Conservation (phyloP, 176 grass and related monocot species). For the Avena atlantica region DNA sequence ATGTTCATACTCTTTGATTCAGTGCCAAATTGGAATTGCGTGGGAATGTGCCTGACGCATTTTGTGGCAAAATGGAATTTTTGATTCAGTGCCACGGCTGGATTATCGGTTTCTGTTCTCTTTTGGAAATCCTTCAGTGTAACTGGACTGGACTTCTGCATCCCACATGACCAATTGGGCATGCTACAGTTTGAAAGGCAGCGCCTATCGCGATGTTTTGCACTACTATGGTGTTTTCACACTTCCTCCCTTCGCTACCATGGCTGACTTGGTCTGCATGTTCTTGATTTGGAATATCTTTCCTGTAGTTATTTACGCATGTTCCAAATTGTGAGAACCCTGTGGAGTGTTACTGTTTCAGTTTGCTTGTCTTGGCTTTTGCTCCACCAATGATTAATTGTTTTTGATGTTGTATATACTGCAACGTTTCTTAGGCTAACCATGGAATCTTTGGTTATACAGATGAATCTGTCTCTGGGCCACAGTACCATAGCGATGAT, state of each 20-base stretch:
- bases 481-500: neutral
- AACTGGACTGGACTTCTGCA: neutral
- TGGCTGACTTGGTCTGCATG: neutral
- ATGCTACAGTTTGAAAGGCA: too few relatives aligned
- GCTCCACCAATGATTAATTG: neutral
- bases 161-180: too few relatives aligned
- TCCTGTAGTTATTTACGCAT: neutral
- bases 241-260: neutral
- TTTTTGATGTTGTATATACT: neutral
- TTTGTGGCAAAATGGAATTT: neutral
- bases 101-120: neutral
- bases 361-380: neutral
- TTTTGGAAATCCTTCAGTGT: neutral
- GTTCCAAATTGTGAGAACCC: neutral
- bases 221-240: neutral
- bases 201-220: neutral
- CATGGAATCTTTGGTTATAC: neutral
- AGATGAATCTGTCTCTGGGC: conserved; percentile 42
- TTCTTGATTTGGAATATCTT: neutral
- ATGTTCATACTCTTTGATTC: neutral
- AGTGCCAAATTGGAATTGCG: too few relatives aligned
- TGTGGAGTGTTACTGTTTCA: neutral
- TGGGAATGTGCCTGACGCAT: neutral
- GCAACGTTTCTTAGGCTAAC: neutral
- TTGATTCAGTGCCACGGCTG: neutral